Conservation (phyloP, 2,329 filamentous ascomycete species). For the Stemphylium beticola region DNA sequence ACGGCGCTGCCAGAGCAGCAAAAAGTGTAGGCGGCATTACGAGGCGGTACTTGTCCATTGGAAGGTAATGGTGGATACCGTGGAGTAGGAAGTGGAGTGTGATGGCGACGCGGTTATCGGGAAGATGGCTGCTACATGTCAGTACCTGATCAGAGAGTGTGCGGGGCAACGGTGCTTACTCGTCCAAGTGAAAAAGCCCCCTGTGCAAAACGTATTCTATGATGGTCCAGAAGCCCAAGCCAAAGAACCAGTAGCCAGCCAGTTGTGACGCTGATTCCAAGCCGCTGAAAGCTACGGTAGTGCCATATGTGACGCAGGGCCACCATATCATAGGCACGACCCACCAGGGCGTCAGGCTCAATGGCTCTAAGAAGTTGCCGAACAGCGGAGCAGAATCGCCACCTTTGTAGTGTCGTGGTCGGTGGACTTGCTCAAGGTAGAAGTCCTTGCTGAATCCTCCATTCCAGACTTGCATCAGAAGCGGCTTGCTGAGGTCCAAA, state of each 20-base stretch:
- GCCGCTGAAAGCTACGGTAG: conserved; percentile 66
- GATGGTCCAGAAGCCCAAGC: conserved; percentile 83
- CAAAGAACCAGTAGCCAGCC: conserved; percentile 70
- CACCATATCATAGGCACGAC: conserved; percentile 84
- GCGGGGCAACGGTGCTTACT: conserved; percentile 63
- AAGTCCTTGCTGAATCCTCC: conserved; percentile 94
- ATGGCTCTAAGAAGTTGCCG: conserved; percentile 97
- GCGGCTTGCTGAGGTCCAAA: conserved; percentile 82
- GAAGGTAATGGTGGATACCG: conserved; percentile 96
- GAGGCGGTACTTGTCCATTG: conserved; percentile 97
- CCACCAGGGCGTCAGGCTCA: conserved; percentile 95
- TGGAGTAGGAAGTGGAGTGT: conserved; percentile 93
- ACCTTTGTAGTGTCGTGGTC: conserved; percentile 93
- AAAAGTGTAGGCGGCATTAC: conserved; percentile 97
- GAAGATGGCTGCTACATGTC: conserved; percentile 69
- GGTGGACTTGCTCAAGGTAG: conserved; percentile 94
- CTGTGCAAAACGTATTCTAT: conserved; percentile 89
- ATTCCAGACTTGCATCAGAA: conserved; percentile 86
- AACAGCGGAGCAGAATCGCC: conserved; percentile 92
- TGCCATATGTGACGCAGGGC: conserved; percentile 77
- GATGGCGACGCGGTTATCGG: conserved; percentile 86
- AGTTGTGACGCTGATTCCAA: conserved; percentile 56
- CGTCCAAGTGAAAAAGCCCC: conserved; percentile 91
- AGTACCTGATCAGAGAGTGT: neutral
- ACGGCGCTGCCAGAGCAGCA: conserved; percentile 79